Evolutionary conservation across 352 stramenopile species (phyloP).

Genomic region (Peronospora belbahrii): DNA sequence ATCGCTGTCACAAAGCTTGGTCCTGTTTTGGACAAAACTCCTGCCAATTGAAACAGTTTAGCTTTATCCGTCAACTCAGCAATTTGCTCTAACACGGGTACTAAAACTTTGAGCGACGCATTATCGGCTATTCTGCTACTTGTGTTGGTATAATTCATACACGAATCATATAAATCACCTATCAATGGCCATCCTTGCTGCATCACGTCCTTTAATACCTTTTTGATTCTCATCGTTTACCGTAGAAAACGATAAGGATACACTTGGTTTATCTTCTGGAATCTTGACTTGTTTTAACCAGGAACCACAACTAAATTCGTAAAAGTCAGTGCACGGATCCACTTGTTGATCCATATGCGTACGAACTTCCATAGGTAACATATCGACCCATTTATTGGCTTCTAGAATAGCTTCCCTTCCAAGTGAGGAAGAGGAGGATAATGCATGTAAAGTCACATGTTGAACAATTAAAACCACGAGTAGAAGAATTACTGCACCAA

Average conservation of each 20-base stretch:
- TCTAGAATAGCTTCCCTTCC: no score
- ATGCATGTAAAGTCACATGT: no score
- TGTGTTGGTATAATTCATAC: constrained; percentile 51
- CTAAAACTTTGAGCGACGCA: constrained; percentile 11
- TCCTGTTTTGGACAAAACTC: constrained; percentile 40
- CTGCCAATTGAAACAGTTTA: constrained; percentile 44
- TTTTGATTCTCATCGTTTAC: constrained; percentile 28
- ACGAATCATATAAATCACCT: constrained; percentile 50
- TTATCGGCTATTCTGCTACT: constrained; percentile 32
- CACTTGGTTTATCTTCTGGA: constrained; percentile 25
- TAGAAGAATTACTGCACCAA: no score
- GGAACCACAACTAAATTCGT: constrained; percentile 53
- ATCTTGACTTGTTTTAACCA: constrained; percentile 43
- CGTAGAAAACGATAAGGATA: constrained; percentile 32
- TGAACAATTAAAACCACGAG: no score
- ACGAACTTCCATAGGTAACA: constrained; percentile 30
- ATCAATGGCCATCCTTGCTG: constrained; percentile 56
- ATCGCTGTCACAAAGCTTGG: constrained; percentile 80
- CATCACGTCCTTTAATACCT: constrained; percentile 46
- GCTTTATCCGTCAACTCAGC: constrained; percentile 20
- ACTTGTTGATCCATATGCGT: constrained; percentile 36
- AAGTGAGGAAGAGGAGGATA: no score
- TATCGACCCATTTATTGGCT: no score
- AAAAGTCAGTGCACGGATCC: constrained; percentile 69
- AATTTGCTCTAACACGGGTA: constrained; percentile 41